phyloP scores from a whole-genome alignment of 1,284 basidiomycete genomes.

The Trametes pubescens region DNA sequence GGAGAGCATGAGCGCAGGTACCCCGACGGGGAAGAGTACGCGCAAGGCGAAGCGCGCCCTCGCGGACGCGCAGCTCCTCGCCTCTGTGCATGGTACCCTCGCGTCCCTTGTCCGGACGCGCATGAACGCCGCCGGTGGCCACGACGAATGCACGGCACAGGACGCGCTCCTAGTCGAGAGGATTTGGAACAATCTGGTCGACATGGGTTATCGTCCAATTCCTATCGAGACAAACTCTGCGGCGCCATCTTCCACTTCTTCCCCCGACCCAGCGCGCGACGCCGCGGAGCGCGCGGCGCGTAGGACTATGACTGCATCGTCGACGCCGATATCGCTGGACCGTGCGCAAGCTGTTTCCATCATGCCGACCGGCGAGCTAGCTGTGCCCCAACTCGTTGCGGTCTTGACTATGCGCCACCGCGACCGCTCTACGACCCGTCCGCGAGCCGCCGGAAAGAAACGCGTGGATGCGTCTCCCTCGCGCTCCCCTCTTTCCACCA shows the following conservation, averaged over 20 bases:
- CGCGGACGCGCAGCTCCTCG: slow-evolving; percentile 50
- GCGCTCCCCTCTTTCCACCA: slow-evolving; percentile 32
- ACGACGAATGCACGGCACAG: slow-evolving; percentile 36
- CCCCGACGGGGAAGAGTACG: slow-evolving; percentile 41
- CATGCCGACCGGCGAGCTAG: slow-evolving; percentile 32
- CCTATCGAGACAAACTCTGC: slow-evolving; percentile 22
- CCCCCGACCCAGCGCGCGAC: slow-evolving; percentile 18
- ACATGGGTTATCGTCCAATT: slow-evolving; percentile 43
- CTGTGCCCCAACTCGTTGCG: slow-evolving; percentile 46
- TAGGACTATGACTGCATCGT: slow-evolving; percentile 24
- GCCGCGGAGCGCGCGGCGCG: slow-evolving; percentile 32
- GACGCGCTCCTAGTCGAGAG: slow-evolving; percentile 45
- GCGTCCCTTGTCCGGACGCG: slow-evolving; percentile 32
- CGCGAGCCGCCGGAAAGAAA: slow-evolving; percentile 31
- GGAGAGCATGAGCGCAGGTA: slow-evolving; percentile 34
- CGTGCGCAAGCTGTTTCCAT: slow-evolving; percentile 29
- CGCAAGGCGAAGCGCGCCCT: slow-evolving; percentile 47
- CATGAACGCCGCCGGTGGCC: slow-evolving; percentile 4
- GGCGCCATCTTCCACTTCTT: background rate
- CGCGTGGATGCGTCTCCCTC: slow-evolving; percentile 12
- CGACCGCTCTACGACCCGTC: slow-evolving; percentile 39
- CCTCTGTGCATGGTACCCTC: slow-evolving; percentile 51
- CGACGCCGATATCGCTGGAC: slow-evolving; percentile 20
- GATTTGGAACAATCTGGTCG: slow-evolving; percentile 42
- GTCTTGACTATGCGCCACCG: slow-evolving; percentile 44